phyloP scores from a whole-genome alignment of 2,329 filamentous ascomycete genomes.

The Xylariales sp. region DNA sequence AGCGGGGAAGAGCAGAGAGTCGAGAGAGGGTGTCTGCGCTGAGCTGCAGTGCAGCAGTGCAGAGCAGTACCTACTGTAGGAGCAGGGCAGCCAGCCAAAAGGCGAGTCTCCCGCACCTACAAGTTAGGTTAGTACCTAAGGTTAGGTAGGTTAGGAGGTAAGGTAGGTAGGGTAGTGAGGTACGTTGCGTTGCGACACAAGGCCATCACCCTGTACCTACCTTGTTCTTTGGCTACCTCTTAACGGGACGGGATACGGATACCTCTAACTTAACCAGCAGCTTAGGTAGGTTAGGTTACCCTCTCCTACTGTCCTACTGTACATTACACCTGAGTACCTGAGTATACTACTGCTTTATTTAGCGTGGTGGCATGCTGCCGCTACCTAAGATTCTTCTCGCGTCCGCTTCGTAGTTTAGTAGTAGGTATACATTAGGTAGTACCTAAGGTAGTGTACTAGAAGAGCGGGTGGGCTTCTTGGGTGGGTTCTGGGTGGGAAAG shows the following conservation, averaged over 20 bases:
- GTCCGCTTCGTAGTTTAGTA: conserved; percentile 27
- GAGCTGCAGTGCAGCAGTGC: conserved; percentile 1
- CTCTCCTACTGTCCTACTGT: not conserved
- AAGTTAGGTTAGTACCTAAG: too few species aligned
- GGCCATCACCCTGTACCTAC: conserved; percentile 11
- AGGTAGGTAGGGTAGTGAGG: not conserved
- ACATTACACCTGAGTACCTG: not conserved
- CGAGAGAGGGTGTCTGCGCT: conserved; percentile 27
- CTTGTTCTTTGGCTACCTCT: not conserved
- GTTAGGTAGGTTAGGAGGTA: not conserved
- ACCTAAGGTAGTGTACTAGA: too few species aligned
- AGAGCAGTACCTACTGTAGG: too few species aligned
- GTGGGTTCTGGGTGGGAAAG: conserved; percentile 10
- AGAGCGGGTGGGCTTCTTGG: conserved; percentile 18
- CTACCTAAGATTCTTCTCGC: conserved; percentile 27
- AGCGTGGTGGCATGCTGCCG: conserved; percentile 22
- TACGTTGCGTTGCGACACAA: conserved; percentile 16
- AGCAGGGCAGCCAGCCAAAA: conserved; percentile 6
- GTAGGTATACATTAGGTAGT: too few species aligned
- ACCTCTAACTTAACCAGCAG: too few species aligned
- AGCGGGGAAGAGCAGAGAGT: conserved; percentile 36
- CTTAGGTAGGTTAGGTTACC: not conserved
- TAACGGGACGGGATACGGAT: not conserved
- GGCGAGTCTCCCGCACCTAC: conserved; percentile 10
- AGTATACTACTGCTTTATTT: not conserved